These are phyloP conservation scores for Bruguiera gymnorhiza DNA, from an alignment of 345 rosid genomes.

Conservation along the genomic window DNA sequence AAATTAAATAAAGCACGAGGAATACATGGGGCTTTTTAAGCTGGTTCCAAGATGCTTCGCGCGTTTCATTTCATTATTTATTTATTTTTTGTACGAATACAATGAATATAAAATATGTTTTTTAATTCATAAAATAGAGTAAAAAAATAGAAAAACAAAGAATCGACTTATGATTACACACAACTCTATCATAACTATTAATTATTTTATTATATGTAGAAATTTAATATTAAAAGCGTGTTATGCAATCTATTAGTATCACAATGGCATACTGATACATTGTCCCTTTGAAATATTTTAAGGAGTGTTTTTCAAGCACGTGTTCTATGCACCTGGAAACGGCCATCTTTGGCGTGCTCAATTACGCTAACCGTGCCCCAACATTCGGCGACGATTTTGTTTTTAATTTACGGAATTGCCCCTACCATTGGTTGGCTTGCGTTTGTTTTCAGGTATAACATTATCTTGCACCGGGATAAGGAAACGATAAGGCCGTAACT, in stretches of 20 bases:
- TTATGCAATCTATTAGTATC: no score
- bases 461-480: not conserved
- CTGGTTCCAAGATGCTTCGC: conserved; percentile 12
- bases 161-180: no score
- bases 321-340: conserved; percentile 26
- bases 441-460: not conserved
- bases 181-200: no score
- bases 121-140: no score
- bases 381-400: not conserved
- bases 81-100: not conserved
- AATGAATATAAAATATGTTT: no score
- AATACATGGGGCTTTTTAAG: conserved; percentile 30
- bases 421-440: no score
- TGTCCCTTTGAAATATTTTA: no score
- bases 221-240: no score
- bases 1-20: conserved; percentile 46
- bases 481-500: no score
- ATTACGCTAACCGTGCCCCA: not conserved
- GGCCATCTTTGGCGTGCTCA: conserved; percentile 7
- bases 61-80: not conserved
- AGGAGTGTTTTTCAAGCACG: conserved; percentile 30
- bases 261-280: no score
- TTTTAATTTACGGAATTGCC: not conserved
- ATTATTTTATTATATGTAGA: no score
- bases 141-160: no score